Conservation (phyloP, 768 basidiomycete genomes). For the Psilocybe cubensis region DNA sequence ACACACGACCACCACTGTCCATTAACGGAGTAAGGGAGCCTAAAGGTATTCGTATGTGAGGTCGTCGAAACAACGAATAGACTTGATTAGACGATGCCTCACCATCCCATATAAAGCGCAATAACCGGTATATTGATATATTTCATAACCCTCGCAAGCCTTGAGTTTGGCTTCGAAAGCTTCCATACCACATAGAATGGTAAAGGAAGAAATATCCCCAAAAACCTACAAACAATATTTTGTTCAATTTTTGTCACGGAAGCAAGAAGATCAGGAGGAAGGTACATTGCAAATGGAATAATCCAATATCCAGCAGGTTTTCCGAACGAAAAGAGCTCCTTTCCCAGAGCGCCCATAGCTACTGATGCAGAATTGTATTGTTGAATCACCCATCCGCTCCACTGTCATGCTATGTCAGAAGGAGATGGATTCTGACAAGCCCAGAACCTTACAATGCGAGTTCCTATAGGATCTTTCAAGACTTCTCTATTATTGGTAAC, state of each 20-base stretch:
- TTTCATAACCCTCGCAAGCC: slow-evolving; percentile 35
- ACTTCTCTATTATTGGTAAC: slow-evolving; percentile 48
- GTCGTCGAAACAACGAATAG: neutral
- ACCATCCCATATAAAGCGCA: slow-evolving; percentile 39
- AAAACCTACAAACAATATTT: slow-evolving; percentile 26
- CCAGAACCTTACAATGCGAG: slow-evolving; percentile 44
- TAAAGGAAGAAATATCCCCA: slow-evolving; percentile 52
- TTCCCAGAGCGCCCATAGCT: slow-evolving; percentile 57
- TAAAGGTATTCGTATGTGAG: neutral
- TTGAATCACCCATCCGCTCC: slow-evolving; percentile 59
- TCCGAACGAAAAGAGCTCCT: slow-evolving; percentile 53
- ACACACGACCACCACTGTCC: slow-evolving; percentile 59
- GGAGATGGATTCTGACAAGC: neutral
- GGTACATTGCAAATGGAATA: slow-evolving; percentile 49
- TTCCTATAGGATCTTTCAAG: slow-evolving; percentile 50
- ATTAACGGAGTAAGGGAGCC: slow-evolving; percentile 55
- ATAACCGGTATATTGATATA: slow-evolving; percentile 53
- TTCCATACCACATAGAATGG: slow-evolving; percentile 52
- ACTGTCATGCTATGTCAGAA: slow-evolving; percentile 22
- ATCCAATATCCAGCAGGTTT: slow-evolving; percentile 47
- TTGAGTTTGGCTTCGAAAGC: slow-evolving; percentile 34
- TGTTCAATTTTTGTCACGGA: neutral
- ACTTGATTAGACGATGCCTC: slow-evolving; percentile 9
- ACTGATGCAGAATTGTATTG: slow-evolving; percentile 56
- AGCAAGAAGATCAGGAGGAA: neutral